These are phyloP conservation scores for Senna siamea DNA, from an alignment of 306 rosid species.

Conservation along the genomic window DNA sequence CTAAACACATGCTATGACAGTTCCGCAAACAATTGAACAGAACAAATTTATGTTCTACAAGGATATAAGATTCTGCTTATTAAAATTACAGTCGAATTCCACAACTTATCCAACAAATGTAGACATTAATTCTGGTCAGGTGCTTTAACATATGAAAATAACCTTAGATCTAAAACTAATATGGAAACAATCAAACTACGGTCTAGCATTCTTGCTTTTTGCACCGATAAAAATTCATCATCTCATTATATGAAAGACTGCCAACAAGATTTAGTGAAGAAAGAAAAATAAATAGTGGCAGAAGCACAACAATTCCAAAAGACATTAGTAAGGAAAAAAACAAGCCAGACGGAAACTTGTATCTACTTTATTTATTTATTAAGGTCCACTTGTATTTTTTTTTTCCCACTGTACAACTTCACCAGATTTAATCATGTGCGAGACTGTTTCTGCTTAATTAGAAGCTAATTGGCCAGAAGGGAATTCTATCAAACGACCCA, in stretches of 20 bases:
- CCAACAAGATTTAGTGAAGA: neutral
- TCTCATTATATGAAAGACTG: neutral
- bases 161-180: too few relatives aligned
- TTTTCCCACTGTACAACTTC: too few relatives aligned
- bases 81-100: neutral
- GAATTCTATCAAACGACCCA: neutral
- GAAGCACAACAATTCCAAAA: neutral
- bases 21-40: neutral
- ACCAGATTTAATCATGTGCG: too few relatives aligned
- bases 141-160: neutral
- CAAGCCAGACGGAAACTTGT: too few relatives aligned
- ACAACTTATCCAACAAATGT: too few relatives aligned
- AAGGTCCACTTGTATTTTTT: too few relatives aligned
- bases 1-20: neutral
- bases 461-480: conserved; percentile 1
- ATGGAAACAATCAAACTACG: neutral
- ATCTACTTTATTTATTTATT: too few relatives aligned
- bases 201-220: neutral
- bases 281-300: neutral
- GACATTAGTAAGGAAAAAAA: neutral
- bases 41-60: too few relatives aligned
- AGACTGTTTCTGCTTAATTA: neutral
- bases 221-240: too few relatives aligned
- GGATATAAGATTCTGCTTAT: neutral
- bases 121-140: neutral